Percentiles rank a stretch among this genome's conserved stretches.
Conservation (phyloP, 129 eudicot genomes). For the Silybum marianum region DNA sequence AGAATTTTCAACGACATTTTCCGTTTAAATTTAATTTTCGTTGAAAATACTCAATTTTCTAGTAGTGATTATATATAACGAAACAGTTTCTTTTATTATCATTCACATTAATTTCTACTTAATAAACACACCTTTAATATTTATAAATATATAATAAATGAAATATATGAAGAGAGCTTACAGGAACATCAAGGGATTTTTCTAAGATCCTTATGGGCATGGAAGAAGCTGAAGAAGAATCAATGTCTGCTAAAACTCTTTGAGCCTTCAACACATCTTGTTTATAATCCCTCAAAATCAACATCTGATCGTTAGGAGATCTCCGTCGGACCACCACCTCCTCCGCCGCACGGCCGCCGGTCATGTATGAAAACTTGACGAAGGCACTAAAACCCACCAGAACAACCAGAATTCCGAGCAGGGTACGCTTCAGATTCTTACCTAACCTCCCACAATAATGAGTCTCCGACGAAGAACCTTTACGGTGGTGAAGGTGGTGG, state of each 20-base stretch:
- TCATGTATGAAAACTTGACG: constrained; percentile 41
- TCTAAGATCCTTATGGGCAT: constrained; percentile 52
- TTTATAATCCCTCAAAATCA: constrained; percentile 41
- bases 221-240: constrained; percentile 36
- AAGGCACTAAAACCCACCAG: constrained; percentile 53
- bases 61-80: too few relatives aligned
- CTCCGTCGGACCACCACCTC: constrained; percentile 29
- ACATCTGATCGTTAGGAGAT: constrained; percentile 37
- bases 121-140: too few relatives aligned
- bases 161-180: constrained; percentile 45
- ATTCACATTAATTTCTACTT: too few relatives aligned
- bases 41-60: too few relatives aligned
- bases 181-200: constrained; percentile 45
- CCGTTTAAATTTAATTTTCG: too few relatives aligned
- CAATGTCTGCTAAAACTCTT: constrained; percentile 45
- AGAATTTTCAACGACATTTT: too few relatives aligned
- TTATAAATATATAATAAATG: too few relatives aligned
- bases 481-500: constrained; percentile 18
- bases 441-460: constrained; percentile 35
- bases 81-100: too few relatives aligned
- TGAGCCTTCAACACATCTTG: constrained; percentile 50
- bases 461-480: constrained; percentile 39
- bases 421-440: constrained; percentile 48
- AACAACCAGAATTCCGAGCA: constrained; percentile 44
- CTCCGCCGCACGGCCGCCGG: constrained; percentile 31